Percentiles rank a stretch among this genome's conserved stretches.
phyloP scores from a whole-genome alignment of 1,284 basidiomycete species.

The Cystobasidium pallidum region DNA sequence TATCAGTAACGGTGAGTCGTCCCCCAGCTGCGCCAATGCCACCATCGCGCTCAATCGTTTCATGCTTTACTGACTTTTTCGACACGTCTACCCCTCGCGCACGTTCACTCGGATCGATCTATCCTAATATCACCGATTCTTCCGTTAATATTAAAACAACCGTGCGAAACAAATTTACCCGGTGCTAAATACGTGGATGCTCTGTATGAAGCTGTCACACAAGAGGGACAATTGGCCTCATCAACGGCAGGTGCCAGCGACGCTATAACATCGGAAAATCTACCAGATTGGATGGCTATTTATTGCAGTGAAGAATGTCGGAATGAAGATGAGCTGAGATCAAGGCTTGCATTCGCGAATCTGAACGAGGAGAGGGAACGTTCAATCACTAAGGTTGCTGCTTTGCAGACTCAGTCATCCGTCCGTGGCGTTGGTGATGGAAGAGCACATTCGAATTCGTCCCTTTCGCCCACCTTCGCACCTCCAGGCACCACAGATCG shows the following conservation, averaged over 20 bases:
- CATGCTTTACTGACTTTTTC: constrained; percentile 9
- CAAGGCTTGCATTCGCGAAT: constrained; percentile 35
- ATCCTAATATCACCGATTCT: constrained; percentile 1
- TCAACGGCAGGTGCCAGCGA: constrained; percentile 6
- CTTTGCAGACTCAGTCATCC: constrained; percentile 8
- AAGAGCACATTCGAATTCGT: constrained; percentile 12
- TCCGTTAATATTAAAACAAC: not conserved
- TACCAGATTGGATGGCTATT: constrained; percentile 41
- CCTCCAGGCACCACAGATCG: not conserved
- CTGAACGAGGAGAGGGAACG: constrained; percentile 25
- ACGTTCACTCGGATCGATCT: not conserved
- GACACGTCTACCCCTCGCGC: not conserved
- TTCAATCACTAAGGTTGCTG: not conserved
- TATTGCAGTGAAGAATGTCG: constrained; percentile 43
- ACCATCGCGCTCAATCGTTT: no score
- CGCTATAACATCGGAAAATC: constrained; percentile 9
- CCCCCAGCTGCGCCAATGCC: not conserved
- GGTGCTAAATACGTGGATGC: not conserved
- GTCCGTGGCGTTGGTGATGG: not conserved
- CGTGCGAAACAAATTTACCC: not conserved
- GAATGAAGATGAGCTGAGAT: constrained; percentile 40
- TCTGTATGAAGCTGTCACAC: not conserved
- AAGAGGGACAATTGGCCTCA: not conserved
- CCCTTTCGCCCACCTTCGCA: constrained; percentile 14
- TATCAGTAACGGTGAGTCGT: constrained; percentile 10